Base-by-base conservation (phyloP, 176 grass and related monocot species). In the Luzula sylvatica region DNA sequence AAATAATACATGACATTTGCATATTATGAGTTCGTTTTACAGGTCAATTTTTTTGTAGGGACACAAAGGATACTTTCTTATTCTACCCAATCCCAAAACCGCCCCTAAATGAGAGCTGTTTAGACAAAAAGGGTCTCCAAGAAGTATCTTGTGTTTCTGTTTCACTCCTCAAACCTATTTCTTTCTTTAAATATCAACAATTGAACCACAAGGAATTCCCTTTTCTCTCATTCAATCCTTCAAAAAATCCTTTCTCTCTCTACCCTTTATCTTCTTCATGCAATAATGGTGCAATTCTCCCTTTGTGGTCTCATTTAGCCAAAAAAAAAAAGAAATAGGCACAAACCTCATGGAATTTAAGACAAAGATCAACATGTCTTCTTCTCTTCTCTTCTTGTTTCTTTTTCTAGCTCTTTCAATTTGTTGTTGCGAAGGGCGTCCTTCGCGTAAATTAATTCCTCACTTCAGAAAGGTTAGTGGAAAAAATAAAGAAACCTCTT, bases 141-240 rank as follows among this genome's bases (percentile, higher is more conserved):
- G 25, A 55, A 72, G 61, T 61, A 75, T 69, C 41, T 62, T 53
- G 75, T 38, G 26, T 65, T 41, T 20, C n/a, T 38, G 26, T 65
- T 73, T 52, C 23, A 76, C 43, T 61, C 58, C 62, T 48, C 43
- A 45, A 21, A 58, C 69, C 67, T 65, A 21, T 12, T 58, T 14
- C 69, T 44, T 61, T 56, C 71, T 60, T 55, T 67, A 92, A 80
- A 77, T 74, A 90, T 54, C 65, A 32, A 70, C 53, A 84, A 74
- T 38, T 35, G 12, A 27, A 54, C 7, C 22, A 55, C 68, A 60
- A 68, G n/a, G 15, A 64, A 32, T 26, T 30, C 22, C 26, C 22
- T 26, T 11, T 77, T 28, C 38, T 19, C 47, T 46, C 20, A 53
- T 35, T 23, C 25, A 26, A 11, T 16, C 26, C 46, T 29, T 58